Percentiles rank a stretch among this genome's conserved stretches.
phyloP scores from a whole-genome alignment of 2,329 filamentous ascomycete genomes.

The Colletotrichum liaoningense region DNA sequence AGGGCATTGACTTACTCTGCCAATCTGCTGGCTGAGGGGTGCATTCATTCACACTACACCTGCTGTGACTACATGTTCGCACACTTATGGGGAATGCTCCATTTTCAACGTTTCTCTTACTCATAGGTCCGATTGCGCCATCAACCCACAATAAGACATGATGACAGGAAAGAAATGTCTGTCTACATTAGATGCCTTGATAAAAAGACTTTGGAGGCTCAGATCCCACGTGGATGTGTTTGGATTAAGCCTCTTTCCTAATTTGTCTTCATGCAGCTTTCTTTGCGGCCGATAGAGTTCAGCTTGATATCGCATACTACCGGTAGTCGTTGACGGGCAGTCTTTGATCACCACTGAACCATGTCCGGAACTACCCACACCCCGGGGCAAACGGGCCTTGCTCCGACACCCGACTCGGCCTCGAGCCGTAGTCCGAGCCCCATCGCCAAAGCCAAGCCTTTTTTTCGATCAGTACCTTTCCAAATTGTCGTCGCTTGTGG shows the following conservation, averaged over 20 bases:
- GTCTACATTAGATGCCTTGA: not conserved
- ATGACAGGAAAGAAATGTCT: slow-evolving; percentile 35
- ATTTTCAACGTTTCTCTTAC: slow-evolving; percentile 15
- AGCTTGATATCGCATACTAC: not conserved
- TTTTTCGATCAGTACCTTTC: slow-evolving; percentile 24
- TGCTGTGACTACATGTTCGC: not conserved
- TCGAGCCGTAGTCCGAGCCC: not conserved
- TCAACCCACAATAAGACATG: slow-evolving; percentile 45
- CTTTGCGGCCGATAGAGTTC: not conserved
- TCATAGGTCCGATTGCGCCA: slow-evolving; percentile 37
- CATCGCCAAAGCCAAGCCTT: not conserved
- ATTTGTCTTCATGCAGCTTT: not conserved
- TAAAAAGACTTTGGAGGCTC: not conserved
- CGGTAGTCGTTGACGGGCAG: not conserved
- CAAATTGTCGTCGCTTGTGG: slow-evolving; percentile 19
- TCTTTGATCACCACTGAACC: not conserved
- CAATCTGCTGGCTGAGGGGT: no score
- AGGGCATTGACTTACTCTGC: no score
- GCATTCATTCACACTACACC: not conserved
- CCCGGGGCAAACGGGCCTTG: not conserved
- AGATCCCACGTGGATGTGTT: not conserved
- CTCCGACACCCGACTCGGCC: not conserved
- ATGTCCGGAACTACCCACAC: not conserved
- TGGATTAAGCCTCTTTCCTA: not conserved
- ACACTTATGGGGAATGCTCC: not conserved